Evolutionary conservation across 2,329 filamentous ascomycete genomes (phyloP).

Genomic region (Elsinoe ampelina): DNA sequence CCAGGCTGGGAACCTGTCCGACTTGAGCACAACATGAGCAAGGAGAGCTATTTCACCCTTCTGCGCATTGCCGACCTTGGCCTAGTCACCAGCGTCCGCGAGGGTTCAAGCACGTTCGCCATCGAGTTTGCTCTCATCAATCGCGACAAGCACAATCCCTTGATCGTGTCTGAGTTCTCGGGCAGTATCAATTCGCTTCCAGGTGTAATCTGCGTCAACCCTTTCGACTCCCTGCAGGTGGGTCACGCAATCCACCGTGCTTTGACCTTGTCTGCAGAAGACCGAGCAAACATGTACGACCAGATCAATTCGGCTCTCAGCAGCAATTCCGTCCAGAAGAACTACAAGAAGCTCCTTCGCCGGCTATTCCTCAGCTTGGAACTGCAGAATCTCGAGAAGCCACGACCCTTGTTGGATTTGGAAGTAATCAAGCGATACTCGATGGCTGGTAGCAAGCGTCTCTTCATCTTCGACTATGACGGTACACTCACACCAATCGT

Average conservation of each 20-base stretch:
- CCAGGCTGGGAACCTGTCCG: slow-evolving; percentile 84
- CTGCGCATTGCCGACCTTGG: slow-evolving; percentile 83
- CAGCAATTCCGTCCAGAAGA: slow-evolving; percentile 74
- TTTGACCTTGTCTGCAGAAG: slow-evolving; percentile 61
- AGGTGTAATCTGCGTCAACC: slow-evolving; percentile 91
- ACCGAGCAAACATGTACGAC: slow-evolving; percentile 59
- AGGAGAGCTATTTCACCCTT: slow-evolving; percentile 90
- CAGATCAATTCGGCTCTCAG: slow-evolving; percentile 77
- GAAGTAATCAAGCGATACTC: slow-evolving; percentile 66
- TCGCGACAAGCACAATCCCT: slow-evolving; percentile 70
- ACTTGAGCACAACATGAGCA: slow-evolving; percentile 78
- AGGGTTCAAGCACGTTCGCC: slow-evolving; percentile 97
- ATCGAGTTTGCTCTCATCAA: slow-evolving; percentile 91
- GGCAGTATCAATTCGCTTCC: slow-evolving; percentile 79
- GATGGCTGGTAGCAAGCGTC: slow-evolving; percentile 56
- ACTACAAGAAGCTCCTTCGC: slow-evolving; percentile 72
- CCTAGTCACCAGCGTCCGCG: slow-evolving; percentile 87
- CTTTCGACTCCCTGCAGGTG: slow-evolving; percentile 81
- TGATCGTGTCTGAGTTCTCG: slow-evolving; percentile 74
- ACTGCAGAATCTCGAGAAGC: slow-evolving; percentile 62
- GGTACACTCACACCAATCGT: slow-evolving; percentile 95
- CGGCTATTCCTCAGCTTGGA: slow-evolving; percentile 72
- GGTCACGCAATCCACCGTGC: slow-evolving; percentile 75
- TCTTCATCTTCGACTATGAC: slow-evolving; percentile 99
- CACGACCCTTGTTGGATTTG: slow-evolving; percentile 73